Conservation (phyloP, 139 green algal species). For the Edaphochlamys debaryana region DNA sequence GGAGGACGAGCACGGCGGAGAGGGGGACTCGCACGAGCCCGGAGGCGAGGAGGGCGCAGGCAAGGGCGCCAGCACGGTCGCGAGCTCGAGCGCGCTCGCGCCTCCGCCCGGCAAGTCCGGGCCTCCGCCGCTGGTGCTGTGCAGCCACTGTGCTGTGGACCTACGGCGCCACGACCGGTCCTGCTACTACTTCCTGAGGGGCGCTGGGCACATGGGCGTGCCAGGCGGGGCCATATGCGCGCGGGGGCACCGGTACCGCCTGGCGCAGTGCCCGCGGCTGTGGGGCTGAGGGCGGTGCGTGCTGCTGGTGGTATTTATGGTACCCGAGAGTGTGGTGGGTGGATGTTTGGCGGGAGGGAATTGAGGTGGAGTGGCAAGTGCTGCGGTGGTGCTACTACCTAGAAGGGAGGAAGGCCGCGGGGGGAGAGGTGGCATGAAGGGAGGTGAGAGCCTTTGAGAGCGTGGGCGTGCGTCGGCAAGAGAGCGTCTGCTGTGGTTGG, state of each 20-base stretch:
- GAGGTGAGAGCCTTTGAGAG: too few species aligned
- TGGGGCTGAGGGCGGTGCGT: constrained; percentile 35
- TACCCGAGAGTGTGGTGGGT: too few species aligned
- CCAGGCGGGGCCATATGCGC: constrained; percentile 31
- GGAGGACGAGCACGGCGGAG: neutral
- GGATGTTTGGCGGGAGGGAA: too few species aligned
- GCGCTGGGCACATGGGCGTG: constrained; percentile 26
- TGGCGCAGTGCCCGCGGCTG: constrained; percentile 16
- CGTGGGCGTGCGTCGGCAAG: too few species aligned
- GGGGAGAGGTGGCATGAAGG: too few species aligned
- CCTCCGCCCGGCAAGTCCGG: neutral
- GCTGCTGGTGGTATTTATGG: too few species aligned
- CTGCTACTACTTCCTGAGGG: constrained; percentile 32
- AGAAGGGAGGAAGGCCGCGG: too few species aligned
- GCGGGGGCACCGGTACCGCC: neutral
- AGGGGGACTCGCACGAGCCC: neutral
- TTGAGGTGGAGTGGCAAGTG: too few species aligned
- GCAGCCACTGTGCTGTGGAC: constrained; percentile 11
- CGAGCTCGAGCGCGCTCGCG: neutral
- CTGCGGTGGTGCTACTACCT: too few species aligned
- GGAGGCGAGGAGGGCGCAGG: too few species aligned
- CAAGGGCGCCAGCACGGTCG: neutral
- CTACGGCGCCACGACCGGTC: neutral
- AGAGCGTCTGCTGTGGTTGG: too few species aligned
- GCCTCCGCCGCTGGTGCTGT: constrained; percentile 1